phyloP scores from a whole-genome alignment of 768 basidiomycete species.

The Lactarius tabidus region DNA sequence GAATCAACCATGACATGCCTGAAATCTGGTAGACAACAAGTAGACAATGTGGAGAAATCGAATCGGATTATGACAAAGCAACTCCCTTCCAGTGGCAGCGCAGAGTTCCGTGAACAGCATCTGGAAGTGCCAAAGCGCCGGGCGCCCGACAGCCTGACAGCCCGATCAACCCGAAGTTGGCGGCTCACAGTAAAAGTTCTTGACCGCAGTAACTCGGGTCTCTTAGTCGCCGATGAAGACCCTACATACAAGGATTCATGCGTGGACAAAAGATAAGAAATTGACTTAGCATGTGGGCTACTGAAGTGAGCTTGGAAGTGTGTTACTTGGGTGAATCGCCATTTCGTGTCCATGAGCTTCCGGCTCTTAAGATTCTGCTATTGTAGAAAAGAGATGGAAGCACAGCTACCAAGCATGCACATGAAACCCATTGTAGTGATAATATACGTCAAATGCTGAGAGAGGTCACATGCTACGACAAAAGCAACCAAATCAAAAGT shows the following conservation, averaged over 20 bases:
- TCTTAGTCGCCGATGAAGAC: neutral
- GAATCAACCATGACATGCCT: neutral
- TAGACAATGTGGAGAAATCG: neutral
- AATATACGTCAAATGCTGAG: slow-evolving; percentile 26
- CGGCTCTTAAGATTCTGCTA: neutral
- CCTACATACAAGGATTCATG: neutral
- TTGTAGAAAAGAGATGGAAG: slow-evolving; percentile 8
- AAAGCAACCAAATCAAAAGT: slow-evolving; percentile 14
- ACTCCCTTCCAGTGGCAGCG: neutral
- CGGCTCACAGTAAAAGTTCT: no score
- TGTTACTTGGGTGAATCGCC: neutral
- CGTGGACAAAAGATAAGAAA: neutral
- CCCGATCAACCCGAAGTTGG: neutral
- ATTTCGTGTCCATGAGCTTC: neutral
- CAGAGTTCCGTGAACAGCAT: neutral
- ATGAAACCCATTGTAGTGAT: slow-evolving; percentile 22
- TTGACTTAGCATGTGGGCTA: neutral
- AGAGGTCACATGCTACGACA: slow-evolving; percentile 13
- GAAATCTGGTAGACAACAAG: no score
- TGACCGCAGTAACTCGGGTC: no score
- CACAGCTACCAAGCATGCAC: slow-evolving; percentile 13
- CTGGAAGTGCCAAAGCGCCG: neutral
- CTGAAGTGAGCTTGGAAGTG: no score
- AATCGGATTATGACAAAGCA: neutral
- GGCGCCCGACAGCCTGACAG: neutral